Evolutionary conservation across 495 filamentous ascomycete genomes (phyloP).

Genomic region (Hypoxylon fragiforme): DNA sequence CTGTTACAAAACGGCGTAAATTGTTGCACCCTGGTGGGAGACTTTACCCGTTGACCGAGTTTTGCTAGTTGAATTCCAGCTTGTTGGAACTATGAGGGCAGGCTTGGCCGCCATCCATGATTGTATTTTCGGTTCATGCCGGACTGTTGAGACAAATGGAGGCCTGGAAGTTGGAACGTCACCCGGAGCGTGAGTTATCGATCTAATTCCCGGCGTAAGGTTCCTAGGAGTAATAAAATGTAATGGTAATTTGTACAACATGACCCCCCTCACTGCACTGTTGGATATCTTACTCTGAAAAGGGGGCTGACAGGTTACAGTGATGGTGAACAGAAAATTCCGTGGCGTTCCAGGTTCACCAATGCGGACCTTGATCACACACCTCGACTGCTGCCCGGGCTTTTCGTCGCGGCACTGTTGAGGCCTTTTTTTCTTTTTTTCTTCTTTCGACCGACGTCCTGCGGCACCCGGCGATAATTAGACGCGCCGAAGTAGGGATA

Average conservation of each 20-base stretch:
- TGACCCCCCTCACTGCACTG: too few species aligned
- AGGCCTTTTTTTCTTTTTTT: conserved; percentile 20
- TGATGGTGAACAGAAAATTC: neutral
- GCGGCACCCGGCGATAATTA: neutral
- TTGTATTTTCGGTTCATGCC: conserved; percentile 26
- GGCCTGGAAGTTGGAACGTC: neutral
- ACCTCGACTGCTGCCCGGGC: conserved; percentile 1
- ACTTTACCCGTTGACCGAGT: conserved; percentile 10
- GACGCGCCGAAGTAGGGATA: conserved; percentile 5
- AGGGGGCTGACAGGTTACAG: conserved; percentile 28
- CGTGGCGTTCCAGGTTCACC: conserved; percentile 15
- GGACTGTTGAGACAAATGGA: neutral
- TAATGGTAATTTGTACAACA: neutral
- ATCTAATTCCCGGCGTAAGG: too few species aligned
- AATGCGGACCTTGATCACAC: conserved; percentile 23
- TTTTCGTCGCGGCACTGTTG: conserved; percentile 3
- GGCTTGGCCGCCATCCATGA: conserved; percentile 9
- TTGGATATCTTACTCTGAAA: conserved; percentile 11
- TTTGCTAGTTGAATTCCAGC: conserved; percentile 9
- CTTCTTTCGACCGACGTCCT: neutral
- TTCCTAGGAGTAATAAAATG: too few species aligned
- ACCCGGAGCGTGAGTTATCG: too few species aligned
- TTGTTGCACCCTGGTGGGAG: neutral
- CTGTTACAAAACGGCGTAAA: conserved; percentile 12
- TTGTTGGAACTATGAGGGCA: conserved; percentile 5